Base-by-base conservation (phyloP, 352 stramenopile genomes). In the Phytophthora ohioensis region DNA sequence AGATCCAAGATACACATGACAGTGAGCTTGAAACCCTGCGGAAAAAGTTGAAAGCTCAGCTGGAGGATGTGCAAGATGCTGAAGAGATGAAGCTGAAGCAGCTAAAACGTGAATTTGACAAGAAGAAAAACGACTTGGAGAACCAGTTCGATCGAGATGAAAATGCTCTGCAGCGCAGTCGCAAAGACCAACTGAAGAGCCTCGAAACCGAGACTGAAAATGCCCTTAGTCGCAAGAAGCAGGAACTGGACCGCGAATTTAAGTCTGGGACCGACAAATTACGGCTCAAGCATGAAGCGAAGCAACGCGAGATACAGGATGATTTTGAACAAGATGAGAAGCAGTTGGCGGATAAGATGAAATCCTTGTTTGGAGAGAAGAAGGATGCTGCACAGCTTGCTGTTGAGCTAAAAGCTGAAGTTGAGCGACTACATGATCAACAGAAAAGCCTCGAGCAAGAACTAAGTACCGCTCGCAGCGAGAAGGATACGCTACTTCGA, bases 131-230 rank as follows among this genome's bases (percentile, higher is more conserved):
- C 38, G 81, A 91, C 17, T 61, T 94, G 12, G 85, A 94, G 63
- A 83, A 89, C 38, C 78, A 91, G 41, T 88, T 86, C 36, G 85
- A 93, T 59, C 80, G 75, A 54, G 81, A 91, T 31, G 81, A 93
- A 49, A 91, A 77, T 54, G 63, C 72, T 35, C 31, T 89, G 30
- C 52, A 86, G 13, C 74, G 83, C 12, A 76, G 80, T 38, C 80
- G 73, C 38, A 91, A 91, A 51, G 85, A 92, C 42, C 88, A 91
- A 54, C 51, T 91, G 10, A 92, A 91, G 71, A 62, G 74, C 1
- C 51, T 94, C 0, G 87, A 92, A 55, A 65, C 62, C 11, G 85
- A 92, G 10, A 69, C 74, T 9, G 83, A 92, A 27, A 62, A 58
- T 9, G 63, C 67, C 12, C 55, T 92, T 8, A 64, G 45, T 8